Base-by-base conservation (phyloP, 169 alveolate species). In the Toxoplasma gondii region DNA sequence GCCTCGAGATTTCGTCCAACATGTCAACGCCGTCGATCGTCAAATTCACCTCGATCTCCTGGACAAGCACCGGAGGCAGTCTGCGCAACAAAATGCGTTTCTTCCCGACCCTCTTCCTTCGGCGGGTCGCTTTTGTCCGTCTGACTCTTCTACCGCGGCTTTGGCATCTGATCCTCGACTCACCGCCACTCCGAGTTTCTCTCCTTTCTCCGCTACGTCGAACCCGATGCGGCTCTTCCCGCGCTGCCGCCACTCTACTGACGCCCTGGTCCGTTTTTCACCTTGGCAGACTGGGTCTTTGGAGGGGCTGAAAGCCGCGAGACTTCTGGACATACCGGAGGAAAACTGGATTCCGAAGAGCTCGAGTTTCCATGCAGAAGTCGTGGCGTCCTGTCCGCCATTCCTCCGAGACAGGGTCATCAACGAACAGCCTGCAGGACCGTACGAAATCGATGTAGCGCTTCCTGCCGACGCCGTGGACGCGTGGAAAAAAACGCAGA, bases 231-330 rank as follows among this genome's bases (percentile, higher is more conserved):
- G 41, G 29, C 45, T 78, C 24, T 78, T 78, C 87, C 45, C 87
- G 41, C 87, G 45, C 29, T 39, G 53, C 34, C 87, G 41, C 45
- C 87, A 78, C 87, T 64, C 78, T 31, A 36, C 78, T 19, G 78
- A 64, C 12, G 78, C 87, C 12, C 58, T 29, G 54, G 38, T 82
- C 12, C 90, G 54, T 9, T 82, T 82, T 45, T 82, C 90, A 10
- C 90, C 90, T 38, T 82, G 90, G 90, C 90, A 45, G 17, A 44
- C 90, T 4, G 90, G 90, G 67, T 82, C 90, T 39, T n/a, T 82
- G 41, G 70, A 39, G 90, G 90, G 90, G 24, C 0, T 82, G 69
- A 82, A n/a, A 29, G 54, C 67, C 19, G 90, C 90, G 16, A 39
- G 41, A 7, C 27, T 82, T 29, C 90, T 82, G 67, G 43, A 41